Base-by-base conservation (phyloP, 495 filamentous ascomycete genomes). In the Aspergillus heteromorphus region DNA sequence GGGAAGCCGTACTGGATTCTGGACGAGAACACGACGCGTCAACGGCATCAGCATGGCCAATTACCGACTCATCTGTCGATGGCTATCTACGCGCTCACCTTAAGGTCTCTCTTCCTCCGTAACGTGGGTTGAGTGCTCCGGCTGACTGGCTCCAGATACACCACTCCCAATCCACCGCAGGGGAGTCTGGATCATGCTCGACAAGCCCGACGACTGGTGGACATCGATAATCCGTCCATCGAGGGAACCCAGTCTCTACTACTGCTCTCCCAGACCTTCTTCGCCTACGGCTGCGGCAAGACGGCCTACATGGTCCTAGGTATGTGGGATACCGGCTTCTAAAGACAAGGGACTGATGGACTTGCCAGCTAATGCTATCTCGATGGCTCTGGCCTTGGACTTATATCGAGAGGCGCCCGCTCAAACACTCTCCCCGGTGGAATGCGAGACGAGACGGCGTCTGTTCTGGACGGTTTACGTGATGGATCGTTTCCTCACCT, bases 401-500 rank as follows among this genome's bases (percentile, higher is more conserved):
- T 70, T 92, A 29, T 86, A 92, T 59, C 83, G 87, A 11, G 81
- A 92, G 70, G 71, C 83, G 16, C 82, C 88, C 23, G 73, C 31
- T 77, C 79, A 41, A 62, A 78, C 19, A 79, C 79, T 23, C 70
- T 86, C 4, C 73, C 80, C 81, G 2, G 62, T 77, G 9, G 89
- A 92, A 57, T 79, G 84, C 47, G 89, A 95, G 70, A 83, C 82
- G 58, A 77, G 86, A 34, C 79, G 89, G 41, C 77, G 84, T 20
- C 67, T 95, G 17, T 95, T 95, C 64, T 95, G 89, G 89, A 81
- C 86, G 4, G 88, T 87, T 55, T 95, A 92, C 59, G 73, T 91
- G 17, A 83, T 92, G 70, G 89, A 95, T 65, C 81, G 86, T 23
- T 92, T 92, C 55, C 78, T 85, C 41, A 81, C 85, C 0, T 87